Percentiles rank a stretch among this genome's conserved stretches.
These are phyloP conservation scores for Pythium utonaiense DNA, from an alignment of 352 stramenopile species.

Conservation along the genomic window DNA sequence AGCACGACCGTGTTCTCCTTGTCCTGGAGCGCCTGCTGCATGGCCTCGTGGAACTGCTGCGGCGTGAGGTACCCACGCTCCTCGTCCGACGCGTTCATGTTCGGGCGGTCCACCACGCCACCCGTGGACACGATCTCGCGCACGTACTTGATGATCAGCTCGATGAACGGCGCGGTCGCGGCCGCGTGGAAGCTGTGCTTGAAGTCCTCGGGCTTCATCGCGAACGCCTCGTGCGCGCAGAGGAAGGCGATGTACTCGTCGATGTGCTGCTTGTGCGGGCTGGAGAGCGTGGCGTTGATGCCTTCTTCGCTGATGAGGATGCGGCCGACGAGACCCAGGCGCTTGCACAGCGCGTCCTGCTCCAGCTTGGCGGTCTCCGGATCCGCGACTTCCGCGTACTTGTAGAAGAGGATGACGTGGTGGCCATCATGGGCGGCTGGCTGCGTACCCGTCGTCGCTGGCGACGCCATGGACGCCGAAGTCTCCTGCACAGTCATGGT, in stretches of 20 bases:
- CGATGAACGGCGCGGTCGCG: constrained; percentile 45
- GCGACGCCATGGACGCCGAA: not conserved
- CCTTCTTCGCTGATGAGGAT: constrained; percentile 76
- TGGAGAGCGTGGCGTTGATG: constrained; percentile 88
- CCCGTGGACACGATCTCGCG: constrained; percentile 70
- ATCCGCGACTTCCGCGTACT: constrained; percentile 67
- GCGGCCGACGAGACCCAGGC: constrained; percentile 57
- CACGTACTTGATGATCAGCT: constrained; percentile 62
- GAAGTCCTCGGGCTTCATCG: constrained; percentile 65
- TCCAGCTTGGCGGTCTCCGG: constrained; percentile 19
- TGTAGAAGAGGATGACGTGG: constrained; percentile 78
- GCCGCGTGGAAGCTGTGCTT: constrained; percentile 61
- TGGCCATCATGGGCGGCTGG: not conserved
- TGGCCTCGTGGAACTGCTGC: constrained; percentile 53
- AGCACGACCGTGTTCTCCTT: constrained; percentile 44
- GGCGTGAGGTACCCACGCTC: constrained; percentile 57
- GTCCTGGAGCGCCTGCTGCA: constrained; percentile 15
- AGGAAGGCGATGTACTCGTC: constrained; percentile 85
- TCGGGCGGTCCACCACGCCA: constrained; percentile 38
- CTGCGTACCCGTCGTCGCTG: not conserved
- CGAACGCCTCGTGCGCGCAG: constrained; percentile 43
- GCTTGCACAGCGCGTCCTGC: constrained; percentile 50
- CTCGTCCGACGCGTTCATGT: constrained; percentile 35
- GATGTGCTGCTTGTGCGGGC: constrained; percentile 51
- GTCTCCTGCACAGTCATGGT: not conserved